Evolutionary conservation across 208 protist genomes (phyloP).

Genomic region (Trichomonas vaginalis): DNA sequence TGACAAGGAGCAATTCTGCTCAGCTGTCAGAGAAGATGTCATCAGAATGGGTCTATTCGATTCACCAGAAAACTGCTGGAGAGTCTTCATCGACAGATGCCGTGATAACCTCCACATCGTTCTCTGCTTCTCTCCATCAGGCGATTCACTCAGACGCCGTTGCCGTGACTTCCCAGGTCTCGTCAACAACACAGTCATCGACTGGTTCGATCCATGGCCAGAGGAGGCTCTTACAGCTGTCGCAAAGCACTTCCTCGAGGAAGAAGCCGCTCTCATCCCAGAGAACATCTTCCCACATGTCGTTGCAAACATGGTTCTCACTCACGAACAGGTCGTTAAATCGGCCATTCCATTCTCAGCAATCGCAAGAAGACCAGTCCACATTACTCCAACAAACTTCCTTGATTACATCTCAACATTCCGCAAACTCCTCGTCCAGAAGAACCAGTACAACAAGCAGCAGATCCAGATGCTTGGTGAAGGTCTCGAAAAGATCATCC

Average conservation of each 20-base stretch:
- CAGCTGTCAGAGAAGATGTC: constrained; percentile 63
- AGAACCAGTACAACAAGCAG: constrained; percentile 70
- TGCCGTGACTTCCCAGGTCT: constrained; percentile 91
- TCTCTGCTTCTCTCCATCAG: constrained; percentile 86
- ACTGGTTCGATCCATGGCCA: constrained; percentile 96
- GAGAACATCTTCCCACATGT: constrained; percentile 38
- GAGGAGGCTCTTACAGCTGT: constrained; percentile 78
- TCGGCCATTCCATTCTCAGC: constrained; percentile 62
- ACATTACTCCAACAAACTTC: constrained; percentile 96
- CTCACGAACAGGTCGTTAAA: constrained; percentile 67
- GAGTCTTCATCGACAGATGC: constrained; percentile 81
- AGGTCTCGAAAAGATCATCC: constrained; percentile 79
- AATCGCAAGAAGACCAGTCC: constrained; percentile 77
- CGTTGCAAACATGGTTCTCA: constrained; percentile 76
- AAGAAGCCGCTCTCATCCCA: constrained; percentile 25
- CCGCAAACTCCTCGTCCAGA: constrained; percentile 63
- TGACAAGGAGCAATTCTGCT: constrained; percentile 81
- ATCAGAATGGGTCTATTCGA: constrained; percentile 49
- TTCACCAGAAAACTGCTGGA: constrained; percentile 85
- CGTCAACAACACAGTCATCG: constrained; percentile 92
- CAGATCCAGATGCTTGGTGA: constrained; percentile 74
- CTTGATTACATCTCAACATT: constrained; percentile 90
- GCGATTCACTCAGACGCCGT: constrained; percentile 71
- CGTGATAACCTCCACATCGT: constrained; percentile 91
- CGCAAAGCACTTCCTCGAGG: constrained; percentile 52